phyloP scores from a whole-genome alignment of 148 eudicot species.

The Arctostaphylos glauca region DNA sequence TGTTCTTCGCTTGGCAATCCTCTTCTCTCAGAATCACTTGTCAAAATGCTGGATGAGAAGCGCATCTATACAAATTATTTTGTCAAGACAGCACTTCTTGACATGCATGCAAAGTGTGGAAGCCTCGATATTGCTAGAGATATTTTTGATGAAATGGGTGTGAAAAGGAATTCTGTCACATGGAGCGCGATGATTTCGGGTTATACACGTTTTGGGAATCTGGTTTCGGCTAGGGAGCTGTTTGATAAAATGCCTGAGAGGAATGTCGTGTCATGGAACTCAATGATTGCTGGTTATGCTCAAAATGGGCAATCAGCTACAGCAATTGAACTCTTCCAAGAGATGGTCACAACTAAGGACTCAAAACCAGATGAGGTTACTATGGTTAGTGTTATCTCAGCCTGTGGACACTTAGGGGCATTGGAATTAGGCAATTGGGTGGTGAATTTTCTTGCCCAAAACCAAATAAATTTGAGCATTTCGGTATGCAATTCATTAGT shows the following conservation, averaged over 20 bases:
- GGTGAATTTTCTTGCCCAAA: conserved; percentile 27
- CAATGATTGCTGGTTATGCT: conserved; percentile 70
- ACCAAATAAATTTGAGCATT: conserved; percentile 34
- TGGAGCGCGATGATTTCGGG: conserved; percentile 73
- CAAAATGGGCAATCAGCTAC: conserved; percentile 59
- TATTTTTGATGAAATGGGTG: conserved; percentile 42
- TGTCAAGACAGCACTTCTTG: conserved; percentile 59
- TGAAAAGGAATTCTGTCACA: conserved; percentile 28
- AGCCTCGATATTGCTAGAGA: conserved; percentile 37
- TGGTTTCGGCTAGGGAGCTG: conserved; percentile 42
- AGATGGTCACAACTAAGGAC: conserved; percentile 30
- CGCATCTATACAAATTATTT: conserved; percentile 29
- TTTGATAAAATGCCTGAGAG: conserved; percentile 46
- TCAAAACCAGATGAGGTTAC: conserved; percentile 59
- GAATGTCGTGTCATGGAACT: conserved; percentile 58
- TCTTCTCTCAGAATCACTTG: conserved; percentile 38
- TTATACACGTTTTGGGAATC: conserved; percentile 54
- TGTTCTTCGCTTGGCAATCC: conserved; percentile 51
- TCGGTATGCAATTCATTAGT: conserved; percentile 57
- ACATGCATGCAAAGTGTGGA: conserved; percentile 63
- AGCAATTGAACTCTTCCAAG: conserved; percentile 59
- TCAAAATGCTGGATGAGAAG: conserved; percentile 40
- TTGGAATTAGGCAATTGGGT: conserved; percentile 53
- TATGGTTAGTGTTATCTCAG: conserved; percentile 56
- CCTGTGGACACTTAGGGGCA: conserved; percentile 75